Percentiles rank a stretch among this genome's conserved stretches.
These are phyloP conservation scores for Litchi chinensis DNA, from an alignment of 345 rosid genomes.

Conservation along the genomic window DNA sequence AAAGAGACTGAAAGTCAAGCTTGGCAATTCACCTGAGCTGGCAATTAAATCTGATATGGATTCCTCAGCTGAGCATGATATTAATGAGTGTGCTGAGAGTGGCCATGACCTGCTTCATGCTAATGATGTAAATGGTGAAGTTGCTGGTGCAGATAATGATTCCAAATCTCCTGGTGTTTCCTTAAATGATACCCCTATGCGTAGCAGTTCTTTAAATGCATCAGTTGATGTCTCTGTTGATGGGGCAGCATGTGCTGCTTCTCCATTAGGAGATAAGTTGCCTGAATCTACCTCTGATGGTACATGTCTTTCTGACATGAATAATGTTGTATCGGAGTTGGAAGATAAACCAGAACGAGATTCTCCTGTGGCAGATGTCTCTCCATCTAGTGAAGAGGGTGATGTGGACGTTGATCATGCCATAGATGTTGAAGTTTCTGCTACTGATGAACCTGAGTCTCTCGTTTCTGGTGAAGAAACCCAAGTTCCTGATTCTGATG, in stretches of 20 bases:
- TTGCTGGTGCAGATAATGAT: slow-evolving; percentile 30
- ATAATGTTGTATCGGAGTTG: slow-evolving; percentile 5
- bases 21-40: slow-evolving; percentile 21
- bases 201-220: slow-evolving; percentile 28
- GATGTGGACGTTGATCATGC: slow-evolving; percentile 10
- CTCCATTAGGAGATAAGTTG: slow-evolving; percentile 20
- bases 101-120: slow-evolving; percentile 22
- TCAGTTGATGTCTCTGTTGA: slow-evolving; percentile 9
- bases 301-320: slow-evolving; percentile 12
- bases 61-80: slow-evolving; percentile 36
- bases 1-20: slow-evolving; percentile 17
- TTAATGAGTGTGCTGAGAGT: slow-evolving; percentile 28
- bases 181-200: slow-evolving; percentile 21
- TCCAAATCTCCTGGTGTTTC: slow-evolving; percentile 29
- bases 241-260: slow-evolving; percentile 16
- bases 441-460: slow-evolving; percentile 19
- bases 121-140: slow-evolving; percentile 29
- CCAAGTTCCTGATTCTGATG: slow-evolving; percentile 23
- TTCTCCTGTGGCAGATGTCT: slow-evolving; percentile 24
- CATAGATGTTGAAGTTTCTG: slow-evolving; percentile 15
- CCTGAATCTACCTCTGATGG: slow-evolving; percentile 22
- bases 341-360: slow-evolving; percentile 16
- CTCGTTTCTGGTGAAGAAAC: slow-evolving; percentile 3
- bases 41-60: slow-evolving; percentile 36
- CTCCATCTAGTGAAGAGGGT: slow-evolving; percentile 5